Base-by-base conservation (phyloP, 805 yeast species). In the Pichia membranifaciens region DNA sequence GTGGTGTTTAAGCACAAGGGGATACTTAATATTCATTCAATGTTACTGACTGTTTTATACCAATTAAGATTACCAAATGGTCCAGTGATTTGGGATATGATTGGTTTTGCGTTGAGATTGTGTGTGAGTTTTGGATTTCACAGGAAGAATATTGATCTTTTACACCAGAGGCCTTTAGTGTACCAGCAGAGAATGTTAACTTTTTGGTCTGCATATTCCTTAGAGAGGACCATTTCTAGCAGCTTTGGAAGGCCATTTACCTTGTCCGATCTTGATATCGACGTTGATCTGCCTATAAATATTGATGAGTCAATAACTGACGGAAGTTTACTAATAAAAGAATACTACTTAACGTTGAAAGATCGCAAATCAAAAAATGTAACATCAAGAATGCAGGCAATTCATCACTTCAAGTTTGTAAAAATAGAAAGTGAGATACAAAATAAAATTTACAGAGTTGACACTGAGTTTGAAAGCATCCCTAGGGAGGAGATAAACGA, bases 191-290 rank as follows among this genome's bases (percentile, higher is more conserved):
- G 51, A 17, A 34, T 35, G 10, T 20, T 42, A 10, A 39, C 36
- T 6, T 75, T 74, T 54, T 75, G 79, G 79, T 67, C 74, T 44
- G 69, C 72, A 4, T 74, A 73, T 52, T 67, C 68, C 48, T 68
- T 72, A 57, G 81, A 76, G 49, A 55, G 81, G 36, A 59, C 74
- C 9, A 68, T 77, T 16, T 70, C 78, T 3, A 59, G 72, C 2
- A 67, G 76, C 15, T 56, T 78, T 18, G 81, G 81, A 1, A 64
- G 81, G 38, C 73, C 76, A 3, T 65, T 73, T 21, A 70, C 74
- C 0, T 59, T 79, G 17, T 69, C 70, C 40, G 82, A 77, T 50
- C 69, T 68, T 35, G 81, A 76, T 53, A 72, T 78, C 38, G 74
- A 73, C 42, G 66, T 69, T 1, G 73, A 72, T 0, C 47, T 60